Base-by-base conservation (phyloP, 768 basidiomycete genomes). In the Neoboletus magnificus region DNA sequence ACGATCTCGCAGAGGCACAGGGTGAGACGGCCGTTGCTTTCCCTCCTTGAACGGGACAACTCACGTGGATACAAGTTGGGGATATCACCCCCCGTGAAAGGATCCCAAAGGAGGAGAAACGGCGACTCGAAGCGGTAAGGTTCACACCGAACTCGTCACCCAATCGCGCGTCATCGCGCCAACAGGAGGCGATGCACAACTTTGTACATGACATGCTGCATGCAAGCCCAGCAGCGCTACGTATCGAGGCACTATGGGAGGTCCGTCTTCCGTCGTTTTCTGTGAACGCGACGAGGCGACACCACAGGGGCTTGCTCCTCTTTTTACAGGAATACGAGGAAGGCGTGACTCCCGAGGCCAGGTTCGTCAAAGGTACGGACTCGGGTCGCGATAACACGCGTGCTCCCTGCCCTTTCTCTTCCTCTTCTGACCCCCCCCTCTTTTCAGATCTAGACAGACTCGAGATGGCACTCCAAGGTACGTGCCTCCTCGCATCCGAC, bases 1-100 rank as follows among this genome's bases (percentile, higher is more conserved):
- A 99, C 66, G 96, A 99, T 72, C 81, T 99, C 15, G 95, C 95
- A 7, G 96, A 99, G 71, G 96, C 96, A 1, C 89, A 93, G 78
- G 88, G 91, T 87, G 47, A 61, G 4, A 22, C 5, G 3, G 4
- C 2, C 9, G 8, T 5, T 48, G 15, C 15, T 2, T 18, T 12
- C 12, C 32, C 18, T 18, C 11, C 36, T 12, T 5, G 20, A 8
- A 44, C 33, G 5, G 5, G 10, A 25, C 10, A 18, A 10, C 32
- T 60, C 16, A 58, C 20, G 13, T 36, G 32, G n/a, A 33, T 45
- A 43, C 37, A 86, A 48, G 96, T 98, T 6, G 96, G 96, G 5
- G 96, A 98, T 66, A 98, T 98, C 55, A 81, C 93, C 0, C 96
- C 96, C 0, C 79, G 84, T 22, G 94, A 98, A 68, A 88, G 90